Evolutionary conservation across 1,284 basidiomycete species (phyloP).

Genomic region (Ceratobasidium sp.): DNA sequence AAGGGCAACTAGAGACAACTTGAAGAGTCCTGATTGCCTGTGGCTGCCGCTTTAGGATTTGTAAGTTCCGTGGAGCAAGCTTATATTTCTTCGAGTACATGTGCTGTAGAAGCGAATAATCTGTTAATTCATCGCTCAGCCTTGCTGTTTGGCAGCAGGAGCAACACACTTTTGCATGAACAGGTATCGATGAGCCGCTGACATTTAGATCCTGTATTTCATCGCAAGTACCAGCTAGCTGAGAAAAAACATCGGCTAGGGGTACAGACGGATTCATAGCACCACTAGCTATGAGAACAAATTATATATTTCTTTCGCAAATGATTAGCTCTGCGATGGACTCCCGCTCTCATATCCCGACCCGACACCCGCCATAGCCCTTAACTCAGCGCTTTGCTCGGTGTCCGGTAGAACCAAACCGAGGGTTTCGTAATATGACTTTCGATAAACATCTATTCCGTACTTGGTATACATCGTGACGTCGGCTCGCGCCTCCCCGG

Average conservation of each 20-base stretch:
- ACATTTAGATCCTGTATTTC: neutral
- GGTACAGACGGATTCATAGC: too few species aligned
- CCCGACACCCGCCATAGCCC: constrained; percentile 4
- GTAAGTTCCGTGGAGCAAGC: neutral
- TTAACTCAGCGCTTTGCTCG: neutral
- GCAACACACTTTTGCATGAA: neutral
- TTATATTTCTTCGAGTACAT: neutral
- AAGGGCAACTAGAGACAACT: neutral
- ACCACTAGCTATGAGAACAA: neutral
- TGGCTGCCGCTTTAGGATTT: neutral
- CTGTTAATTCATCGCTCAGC: neutral
- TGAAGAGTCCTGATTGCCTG: neutral
- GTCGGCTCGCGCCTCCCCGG: constrained; percentile 1
- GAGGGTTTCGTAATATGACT: neutral
- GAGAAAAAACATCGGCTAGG: neutral
- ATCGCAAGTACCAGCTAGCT: neutral
- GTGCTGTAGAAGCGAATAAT: neutral
- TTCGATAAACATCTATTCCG: neutral
- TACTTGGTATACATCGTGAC: constrained; percentile 21
- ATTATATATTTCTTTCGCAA: neutral
- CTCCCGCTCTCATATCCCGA: neutral
- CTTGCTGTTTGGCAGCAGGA: neutral
- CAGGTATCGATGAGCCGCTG: constrained; percentile 1
- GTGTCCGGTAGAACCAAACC: constrained; percentile 8
- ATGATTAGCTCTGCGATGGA: neutral